A percentile compares a stretch with the other conserved stretches of the same genome.
Evolutionary conservation across 176 grass and related monocot genomes (phyloP).

Genomic region (Eleusine indica): DNA sequence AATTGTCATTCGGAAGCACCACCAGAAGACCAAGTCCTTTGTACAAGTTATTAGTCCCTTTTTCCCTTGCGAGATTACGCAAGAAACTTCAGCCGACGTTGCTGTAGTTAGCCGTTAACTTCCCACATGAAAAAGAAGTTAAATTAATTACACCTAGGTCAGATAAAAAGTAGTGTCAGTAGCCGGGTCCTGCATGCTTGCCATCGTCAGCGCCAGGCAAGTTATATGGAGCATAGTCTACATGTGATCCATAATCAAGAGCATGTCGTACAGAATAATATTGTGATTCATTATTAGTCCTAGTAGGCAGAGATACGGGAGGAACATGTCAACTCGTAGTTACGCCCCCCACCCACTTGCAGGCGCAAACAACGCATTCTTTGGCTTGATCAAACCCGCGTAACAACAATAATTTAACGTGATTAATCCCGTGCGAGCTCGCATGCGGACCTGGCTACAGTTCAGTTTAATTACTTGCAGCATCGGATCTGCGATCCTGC

Average conservation of each 20-base stretch:
- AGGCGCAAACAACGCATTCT: not conserved
- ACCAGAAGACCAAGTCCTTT: not conserved
- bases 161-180: not conserved
- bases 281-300: not conserved
- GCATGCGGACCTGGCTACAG: not conserved
- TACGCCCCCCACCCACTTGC: no score
- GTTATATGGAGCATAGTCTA: not conserved
- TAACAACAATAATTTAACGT: not conserved
- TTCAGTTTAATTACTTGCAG: not conserved
- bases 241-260: not conserved
- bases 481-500: not conserved
- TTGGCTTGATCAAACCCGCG: not conserved
- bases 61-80: not conserved
- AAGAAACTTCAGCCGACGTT: not conserved
- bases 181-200: not conserved
- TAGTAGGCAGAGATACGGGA: not conserved
- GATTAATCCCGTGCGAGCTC: not conserved
- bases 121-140: not conserved
- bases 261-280: not conserved
- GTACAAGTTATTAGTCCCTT: no score
- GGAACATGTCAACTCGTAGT: not conserved
- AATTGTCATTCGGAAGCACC: not conserved
- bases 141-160: no score
- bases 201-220: not conserved
- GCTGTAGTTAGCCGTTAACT: not conserved